Conservation (phyloP, 306 rosid species). For the Fagus sylvatica region DNA sequence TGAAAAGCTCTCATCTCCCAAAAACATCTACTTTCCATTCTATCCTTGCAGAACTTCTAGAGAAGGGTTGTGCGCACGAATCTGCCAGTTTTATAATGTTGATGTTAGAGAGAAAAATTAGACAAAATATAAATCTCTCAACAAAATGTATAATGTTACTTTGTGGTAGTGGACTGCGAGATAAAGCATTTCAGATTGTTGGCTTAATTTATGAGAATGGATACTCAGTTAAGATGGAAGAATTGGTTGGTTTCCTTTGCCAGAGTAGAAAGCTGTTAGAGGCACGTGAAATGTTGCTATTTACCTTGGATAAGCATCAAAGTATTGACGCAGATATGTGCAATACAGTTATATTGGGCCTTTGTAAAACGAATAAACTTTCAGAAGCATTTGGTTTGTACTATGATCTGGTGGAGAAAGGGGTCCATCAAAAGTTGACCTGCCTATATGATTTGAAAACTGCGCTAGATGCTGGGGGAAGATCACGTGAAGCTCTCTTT, state of each 20-base stretch:
- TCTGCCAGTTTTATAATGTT: slow-evolving; percentile 51
- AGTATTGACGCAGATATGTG: slow-evolving; percentile 38
- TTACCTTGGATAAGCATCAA: slow-evolving; percentile 54
- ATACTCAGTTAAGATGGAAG: slow-evolving; percentile 58
- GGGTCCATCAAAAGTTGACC: slow-evolving; percentile 51
- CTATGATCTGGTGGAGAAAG: slow-evolving; percentile 62
- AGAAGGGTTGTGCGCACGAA: slow-evolving; percentile 52
- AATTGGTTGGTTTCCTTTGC: slow-evolving; percentile 52
- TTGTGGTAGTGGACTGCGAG: slow-evolving; percentile 49
- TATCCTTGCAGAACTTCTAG: slow-evolving; percentile 60
- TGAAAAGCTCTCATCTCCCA: slow-evolving; percentile 72
- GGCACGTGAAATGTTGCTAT: slow-evolving; percentile 57
- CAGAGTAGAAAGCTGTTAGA: slow-evolving; percentile 52
- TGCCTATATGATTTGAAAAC: slow-evolving; percentile 51
- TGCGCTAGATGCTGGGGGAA: slow-evolving; percentile 56
- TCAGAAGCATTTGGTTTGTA: slow-evolving; percentile 73
- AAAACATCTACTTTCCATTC: slow-evolving; percentile 64
- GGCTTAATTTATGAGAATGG: slow-evolving; percentile 65
- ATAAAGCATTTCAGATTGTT: slow-evolving; percentile 57
- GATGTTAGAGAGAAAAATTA: slow-evolving; percentile 69
- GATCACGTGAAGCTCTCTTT: slow-evolving; percentile 61
- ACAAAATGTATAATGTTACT: slow-evolving; percentile 60
- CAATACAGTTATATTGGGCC: slow-evolving; percentile 49
- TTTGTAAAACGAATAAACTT: slow-evolving; percentile 54
- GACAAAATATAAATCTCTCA: slow-evolving; percentile 70